Percentiles rank a stretch among this genome's conserved stretches.
These are phyloP conservation scores for Syncephalastrum sp. DNA, from an alignment of 371 early-diverging fungal species.

Conservation along the genomic window DNA sequence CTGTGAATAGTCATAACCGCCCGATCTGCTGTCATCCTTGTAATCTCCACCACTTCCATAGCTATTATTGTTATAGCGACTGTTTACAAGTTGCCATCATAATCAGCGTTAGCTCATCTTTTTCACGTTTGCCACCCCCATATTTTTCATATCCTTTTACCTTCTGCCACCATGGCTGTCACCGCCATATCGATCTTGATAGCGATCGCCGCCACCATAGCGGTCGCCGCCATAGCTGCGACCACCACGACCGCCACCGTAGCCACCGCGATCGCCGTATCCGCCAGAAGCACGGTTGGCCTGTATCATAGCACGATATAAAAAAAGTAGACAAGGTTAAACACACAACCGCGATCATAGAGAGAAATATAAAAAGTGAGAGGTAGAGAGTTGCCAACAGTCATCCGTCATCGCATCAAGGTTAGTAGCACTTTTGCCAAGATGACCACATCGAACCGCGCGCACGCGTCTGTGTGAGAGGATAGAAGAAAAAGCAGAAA, in stretches of 20 bases:
- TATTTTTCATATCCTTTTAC: constrained; percentile 10
- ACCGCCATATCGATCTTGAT: constrained; percentile 4
- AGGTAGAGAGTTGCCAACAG: not conserved
- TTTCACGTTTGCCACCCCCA: constrained; percentile 6
- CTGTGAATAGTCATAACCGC: constrained; percentile 34
- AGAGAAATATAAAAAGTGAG: not conserved
- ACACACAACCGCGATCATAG: not conserved
- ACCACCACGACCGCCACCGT: constrained; percentile 25
- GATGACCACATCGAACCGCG: constrained; percentile 6
- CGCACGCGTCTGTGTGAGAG: too few relatives aligned
- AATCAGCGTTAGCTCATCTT: not conserved
- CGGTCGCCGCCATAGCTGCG: constrained; percentile 11
- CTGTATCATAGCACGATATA: constrained; percentile 12
- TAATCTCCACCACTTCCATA: too few relatives aligned
- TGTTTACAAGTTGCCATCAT: not conserved
- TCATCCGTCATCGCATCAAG: constrained; percentile 1
- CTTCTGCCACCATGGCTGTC: constrained; percentile 6
- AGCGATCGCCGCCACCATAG: constrained; percentile 8
- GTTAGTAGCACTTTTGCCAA: constrained; percentile 8
- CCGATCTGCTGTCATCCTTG: too few relatives aligned
- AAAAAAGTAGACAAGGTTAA: constrained; percentile 2
- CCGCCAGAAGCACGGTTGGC: constrained; percentile 34
- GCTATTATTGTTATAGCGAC: not conserved
- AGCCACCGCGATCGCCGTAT: constrained; percentile 34
- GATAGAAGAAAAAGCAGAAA: constrained; percentile 9